These are phyloP conservation scores for Colletotrichum paranaense DNA, from an alignment of 2,329 filamentous ascomycete genomes.

Conservation along the genomic window DNA sequence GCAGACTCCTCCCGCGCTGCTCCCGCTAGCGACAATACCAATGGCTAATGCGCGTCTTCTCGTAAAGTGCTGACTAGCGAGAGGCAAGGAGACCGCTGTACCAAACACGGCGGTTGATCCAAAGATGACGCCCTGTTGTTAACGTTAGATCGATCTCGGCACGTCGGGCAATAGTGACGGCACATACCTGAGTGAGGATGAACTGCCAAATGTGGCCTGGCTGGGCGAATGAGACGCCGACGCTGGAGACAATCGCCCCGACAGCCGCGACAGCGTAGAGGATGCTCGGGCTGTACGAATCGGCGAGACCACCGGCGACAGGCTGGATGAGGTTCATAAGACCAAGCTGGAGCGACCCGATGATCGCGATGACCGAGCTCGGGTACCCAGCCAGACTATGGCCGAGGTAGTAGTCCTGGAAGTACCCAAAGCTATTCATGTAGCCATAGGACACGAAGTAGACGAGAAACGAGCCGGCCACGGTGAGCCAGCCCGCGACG, in stretches of 20 bases:
- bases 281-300: constrained; percentile 39
- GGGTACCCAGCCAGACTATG: constrained; percentile 45
- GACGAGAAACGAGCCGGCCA: constrained; percentile 28
- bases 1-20: constrained; percentile 16
- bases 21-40: constrained; percentile 41
- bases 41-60: constrained; percentile 43
- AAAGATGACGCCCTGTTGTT: constrained; percentile 45
- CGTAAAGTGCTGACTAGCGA: constrained; percentile 50
- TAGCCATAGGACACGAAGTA: constrained; percentile 40
- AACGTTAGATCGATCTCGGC: constrained; percentile 39
- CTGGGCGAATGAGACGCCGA: constrained; percentile 24
- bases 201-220: constrained; percentile 47
- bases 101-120: constrained; percentile 19
- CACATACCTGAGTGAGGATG: constrained; percentile 45
- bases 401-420: constrained; percentile 56
- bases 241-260: constrained; percentile 9
- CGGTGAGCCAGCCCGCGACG: constrained; percentile 23
- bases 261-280: constrained; percentile 16
- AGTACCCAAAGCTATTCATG: constrained; percentile 57
- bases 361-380: constrained; percentile 56
- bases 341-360: constrained; percentile 54
- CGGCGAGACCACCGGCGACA: constrained; percentile 52
- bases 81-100: not conserved
- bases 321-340: constrained; percentile 52
- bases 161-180: constrained; percentile 39